These are phyloP conservation scores for Aspergillus novofumigatus DNA, from an alignment of 2,329 filamentous ascomycete species.

Conservation along the genomic window DNA sequence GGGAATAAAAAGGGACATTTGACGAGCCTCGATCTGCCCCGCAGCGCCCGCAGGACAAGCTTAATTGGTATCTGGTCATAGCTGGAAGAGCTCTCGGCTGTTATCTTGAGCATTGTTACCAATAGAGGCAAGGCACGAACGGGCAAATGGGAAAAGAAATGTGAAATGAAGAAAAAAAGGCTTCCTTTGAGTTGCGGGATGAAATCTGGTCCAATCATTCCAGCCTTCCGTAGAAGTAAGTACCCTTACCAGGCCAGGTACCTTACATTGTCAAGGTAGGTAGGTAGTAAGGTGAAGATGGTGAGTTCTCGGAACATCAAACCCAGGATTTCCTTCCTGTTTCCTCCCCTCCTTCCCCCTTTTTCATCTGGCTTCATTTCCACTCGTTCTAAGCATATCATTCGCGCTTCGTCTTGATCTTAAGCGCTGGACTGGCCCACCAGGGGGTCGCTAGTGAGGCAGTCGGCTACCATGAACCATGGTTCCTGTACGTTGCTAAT, in stretches of 20 bases:
- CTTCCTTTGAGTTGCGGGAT: neutral
- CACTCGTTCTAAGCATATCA: neutral
- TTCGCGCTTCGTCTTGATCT: neutral
- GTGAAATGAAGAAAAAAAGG: neutral
- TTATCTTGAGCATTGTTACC: neutral
- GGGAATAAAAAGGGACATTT: neutral
- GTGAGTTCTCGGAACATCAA: neutral
- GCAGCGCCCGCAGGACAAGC: constrained; percentile 18
- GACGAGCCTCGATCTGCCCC: constrained; percentile 21
- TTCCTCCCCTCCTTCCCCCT: neutral
- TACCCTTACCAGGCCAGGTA: neutral
- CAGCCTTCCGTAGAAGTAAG: neutral
- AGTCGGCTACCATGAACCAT: neutral
- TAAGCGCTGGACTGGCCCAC: neutral
- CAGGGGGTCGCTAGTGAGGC: neutral
- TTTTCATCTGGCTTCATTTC: neutral
- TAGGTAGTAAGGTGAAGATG: neutral
- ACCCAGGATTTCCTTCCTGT: neutral
- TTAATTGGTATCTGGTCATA: constrained; percentile 13
- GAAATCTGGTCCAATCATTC: constrained; percentile 2
- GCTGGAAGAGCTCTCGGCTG: constrained; percentile 1
- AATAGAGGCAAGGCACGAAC: neutral
- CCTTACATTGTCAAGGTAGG: neutral
- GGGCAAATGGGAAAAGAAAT: constrained; percentile 1
- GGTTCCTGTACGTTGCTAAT: neutral